Conservation (phyloP, 1,139 yeast species). For the Suhomyces bribrorum region DNA sequence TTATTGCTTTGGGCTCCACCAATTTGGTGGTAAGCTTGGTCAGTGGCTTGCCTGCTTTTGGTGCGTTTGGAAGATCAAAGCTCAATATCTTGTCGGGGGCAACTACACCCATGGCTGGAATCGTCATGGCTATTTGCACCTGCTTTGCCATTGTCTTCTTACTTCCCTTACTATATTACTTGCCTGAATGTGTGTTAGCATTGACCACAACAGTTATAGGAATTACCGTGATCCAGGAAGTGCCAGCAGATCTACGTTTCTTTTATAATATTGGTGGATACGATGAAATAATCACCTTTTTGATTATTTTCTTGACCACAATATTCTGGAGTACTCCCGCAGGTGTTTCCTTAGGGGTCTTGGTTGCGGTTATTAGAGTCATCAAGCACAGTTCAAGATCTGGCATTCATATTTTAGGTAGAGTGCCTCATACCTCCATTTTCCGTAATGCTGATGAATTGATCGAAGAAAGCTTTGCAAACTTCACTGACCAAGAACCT, state of each 20-base stretch:
- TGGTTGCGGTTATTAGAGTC: conserved; percentile 30
- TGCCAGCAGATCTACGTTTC: conserved; percentile 32
- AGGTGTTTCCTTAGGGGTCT: conserved; percentile 33
- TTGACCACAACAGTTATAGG: conserved; percentile 39
- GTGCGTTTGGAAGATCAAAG: conserved; percentile 40
- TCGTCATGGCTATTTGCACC: conserved; percentile 29
- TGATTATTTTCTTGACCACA: conserved; percentile 26
- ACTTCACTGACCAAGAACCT: conserved; percentile 12
- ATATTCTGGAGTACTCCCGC: conserved; percentile 37
- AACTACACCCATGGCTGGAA: conserved; percentile 33
- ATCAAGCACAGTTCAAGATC: conserved; percentile 32
- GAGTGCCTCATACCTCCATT: conserved; percentile 33
- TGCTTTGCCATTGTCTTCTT: conserved; percentile 26
- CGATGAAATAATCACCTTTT: conserved; percentile 31
- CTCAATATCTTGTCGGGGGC: conserved; percentile 38
- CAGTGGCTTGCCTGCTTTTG: conserved; percentile 38
- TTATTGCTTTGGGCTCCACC: conserved; percentile 35
- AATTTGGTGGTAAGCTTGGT: conserved; percentile 30
- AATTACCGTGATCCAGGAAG: conserved; percentile 36
- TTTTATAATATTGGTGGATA: conserved; percentile 34
- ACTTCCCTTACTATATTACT: conserved; percentile 27
- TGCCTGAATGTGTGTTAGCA: conserved; percentile 38
- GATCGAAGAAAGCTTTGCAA: conserved; percentile 34
- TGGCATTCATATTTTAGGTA: conserved; percentile 36
- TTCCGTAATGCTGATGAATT: conserved; percentile 39